phyloP scores from a whole-genome alignment of 140 eudicot genomes.

The Ambrosia hybrid region DNA sequence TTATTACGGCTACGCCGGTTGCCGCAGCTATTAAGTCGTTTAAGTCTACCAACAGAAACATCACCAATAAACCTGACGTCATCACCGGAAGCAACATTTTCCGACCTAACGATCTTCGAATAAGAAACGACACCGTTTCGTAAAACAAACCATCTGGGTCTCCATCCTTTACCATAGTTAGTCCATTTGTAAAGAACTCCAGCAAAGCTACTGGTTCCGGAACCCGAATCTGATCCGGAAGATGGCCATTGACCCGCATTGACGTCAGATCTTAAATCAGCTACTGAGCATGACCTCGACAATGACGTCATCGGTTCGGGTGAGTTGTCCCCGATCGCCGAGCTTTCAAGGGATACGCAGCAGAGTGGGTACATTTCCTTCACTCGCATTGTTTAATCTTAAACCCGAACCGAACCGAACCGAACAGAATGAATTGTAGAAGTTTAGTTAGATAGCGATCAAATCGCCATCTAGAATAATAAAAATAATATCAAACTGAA shows the following conservation, averaged over 20 bases:
- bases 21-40: constrained; percentile 37
- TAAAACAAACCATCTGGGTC: constrained; percentile 85
- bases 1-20: constrained; percentile 4
- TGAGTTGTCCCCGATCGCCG: constrained; percentile 59
- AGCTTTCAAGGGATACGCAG: constrained; percentile 63
- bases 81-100: constrained; percentile 43
- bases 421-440: too few relatives aligned
- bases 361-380: constrained; percentile 85
- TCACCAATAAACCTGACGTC: constrained; percentile 77
- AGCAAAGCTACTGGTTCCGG: constrained; percentile 48
- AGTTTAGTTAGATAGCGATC: not conserved
- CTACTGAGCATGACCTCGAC: constrained; percentile 53
- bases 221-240: constrained; percentile 51
- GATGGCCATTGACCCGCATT: constrained; percentile 44
- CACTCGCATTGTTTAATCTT: constrained; percentile 55
- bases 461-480: constrained; percentile 1
- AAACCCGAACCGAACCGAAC: too few relatives aligned
- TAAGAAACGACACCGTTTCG: constrained; percentile 75
- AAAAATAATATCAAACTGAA: not conserved
- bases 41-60: constrained; percentile 28
- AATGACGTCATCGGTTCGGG: constrained; percentile 60
- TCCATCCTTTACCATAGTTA: constrained; percentile 91
- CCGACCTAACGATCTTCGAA: constrained; percentile 59
- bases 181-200: constrained; percentile 84
- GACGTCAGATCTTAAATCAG: constrained; percentile 58